A percentile compares a stretch with the other conserved stretches of the same genome.
phyloP scores from a whole-genome alignment of 192 early-diverging fungal genomes.

The Gorgonomyces haynaldii region DNA sequence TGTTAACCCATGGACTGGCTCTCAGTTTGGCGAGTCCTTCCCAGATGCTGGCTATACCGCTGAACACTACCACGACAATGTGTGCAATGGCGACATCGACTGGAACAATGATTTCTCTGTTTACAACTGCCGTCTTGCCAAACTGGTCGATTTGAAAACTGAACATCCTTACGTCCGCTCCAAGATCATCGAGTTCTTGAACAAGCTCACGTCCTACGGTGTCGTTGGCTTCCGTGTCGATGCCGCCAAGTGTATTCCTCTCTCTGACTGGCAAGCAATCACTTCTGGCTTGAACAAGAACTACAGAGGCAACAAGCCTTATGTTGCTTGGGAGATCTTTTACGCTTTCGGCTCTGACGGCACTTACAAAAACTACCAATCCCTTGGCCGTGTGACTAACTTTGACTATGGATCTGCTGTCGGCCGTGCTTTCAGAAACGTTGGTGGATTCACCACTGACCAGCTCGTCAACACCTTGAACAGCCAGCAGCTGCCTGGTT shows the following conservation, averaged over 20 bases:
- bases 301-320: conserved; percentile 3
- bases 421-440: conserved; percentile 4
- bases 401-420: conserved; percentile 7
- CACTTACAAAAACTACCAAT: conserved; percentile 3
- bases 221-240: conserved; percentile 7
- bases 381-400: neutral
- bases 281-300: conserved; percentile 4
- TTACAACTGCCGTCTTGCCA: conserved; percentile 5
- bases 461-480: neutral
- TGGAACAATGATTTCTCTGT: conserved; percentile 1
- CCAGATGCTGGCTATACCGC: conserved; percentile 8
- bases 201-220: neutral
- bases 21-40: neutral
- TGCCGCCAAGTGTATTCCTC: conserved; percentile 6
- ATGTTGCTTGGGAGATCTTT: conserved; percentile 3
- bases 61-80: conserved; percentile 5
- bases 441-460: conserved; percentile 2
- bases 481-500: neutral
- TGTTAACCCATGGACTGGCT: neutral
- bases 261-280: conserved; percentile 2
- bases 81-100: conserved; percentile 5
- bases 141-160: conserved; percentile 4
- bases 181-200: conserved; percentile 2
- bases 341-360: neutral
- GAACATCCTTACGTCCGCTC: conserved; percentile 8